A percentile compares a stretch with the other conserved stretches of the same genome.
Conservation (phyloP, 2,329 filamentous ascomycete genomes). For the Colletotrichum tofieldiae region DNA sequence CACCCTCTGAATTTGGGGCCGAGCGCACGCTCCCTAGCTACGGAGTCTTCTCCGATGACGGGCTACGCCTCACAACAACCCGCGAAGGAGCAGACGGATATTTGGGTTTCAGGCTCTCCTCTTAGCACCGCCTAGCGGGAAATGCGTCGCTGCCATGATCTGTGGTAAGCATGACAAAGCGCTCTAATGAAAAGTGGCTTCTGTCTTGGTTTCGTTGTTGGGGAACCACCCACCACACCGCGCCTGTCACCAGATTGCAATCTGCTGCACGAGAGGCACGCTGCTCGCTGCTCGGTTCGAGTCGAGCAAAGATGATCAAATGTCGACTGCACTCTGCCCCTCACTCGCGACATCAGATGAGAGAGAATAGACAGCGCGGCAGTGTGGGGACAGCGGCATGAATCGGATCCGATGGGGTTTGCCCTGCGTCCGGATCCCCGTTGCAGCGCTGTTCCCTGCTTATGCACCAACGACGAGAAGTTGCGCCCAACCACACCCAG, state of each 20-base stretch:
- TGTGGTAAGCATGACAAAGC: conserved; percentile 35
- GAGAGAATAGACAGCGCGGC: background rate
- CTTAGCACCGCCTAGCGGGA: background rate
- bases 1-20: background rate
- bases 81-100: no score
- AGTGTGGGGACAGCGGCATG: conserved; percentile 1
- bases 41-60: conserved; percentile 17
- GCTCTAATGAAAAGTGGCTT: conserved; percentile 3
- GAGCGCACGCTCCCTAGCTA: background rate
- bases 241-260: background rate
- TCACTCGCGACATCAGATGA: background rate
- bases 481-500: background rate
- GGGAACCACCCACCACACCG: background rate
- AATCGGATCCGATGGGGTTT: conserved; percentile 22
- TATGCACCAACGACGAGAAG: background rate
- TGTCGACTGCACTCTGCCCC: background rate
- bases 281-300: conserved; percentile 13
- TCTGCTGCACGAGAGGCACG: background rate
- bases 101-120: conserved; percentile 17
- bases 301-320: background rate
- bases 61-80: background rate
- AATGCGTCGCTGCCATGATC: background rate
- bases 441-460: background rate
- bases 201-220: background rate
- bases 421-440: conserved; percentile 11